Base-by-base conservation (phyloP, 177 flowering plant genomes). In the Vitis hybrid region DNA sequence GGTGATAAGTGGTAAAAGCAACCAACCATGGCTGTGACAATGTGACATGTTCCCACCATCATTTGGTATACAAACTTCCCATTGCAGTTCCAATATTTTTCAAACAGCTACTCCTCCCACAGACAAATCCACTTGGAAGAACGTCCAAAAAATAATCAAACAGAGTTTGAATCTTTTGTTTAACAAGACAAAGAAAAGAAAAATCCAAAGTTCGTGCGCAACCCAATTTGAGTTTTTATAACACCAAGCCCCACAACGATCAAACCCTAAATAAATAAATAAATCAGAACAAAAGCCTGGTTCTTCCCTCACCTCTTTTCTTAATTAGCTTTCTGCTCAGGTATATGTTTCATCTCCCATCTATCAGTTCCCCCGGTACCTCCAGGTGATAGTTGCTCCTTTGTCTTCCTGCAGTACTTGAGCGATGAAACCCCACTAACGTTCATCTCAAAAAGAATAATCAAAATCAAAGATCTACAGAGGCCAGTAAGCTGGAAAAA, bases 81-180 rank as follows among this genome's bases (percentile, higher is more conserved):
- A 52, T 12, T 11, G 55, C n/a, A 73, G 76, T 62, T 67, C 54
- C 76, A 62, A 52, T 28, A 28, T 28, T 18, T 67, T 73, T 73
- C 71, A 67, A 73, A 38, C 49, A 51, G 54, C 62, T 54, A 67
- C 62, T 62, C 3, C 53, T 62, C 38, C 51, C 38, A 24, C 65
- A 58, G 13, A 54, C 17, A n/a, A 22, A 73, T 60, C 70, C 59
- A 61, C 58, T 61, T 31, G 61, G 38, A 73, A 66, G 71, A 73
- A 67, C 67, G 57, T 73, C 62, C 67, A 73, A 47, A 67, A 67
- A 53, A 67, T 49, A 52, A 73, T 66, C 38, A 54, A 38, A 38
- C 18, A 61, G 4, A 57, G 3, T 58, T 59, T 72, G 44, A 11
- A 24, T 31, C 12, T 10, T 11, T 11, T 58, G 49, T 59, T 38